These are phyloP conservation scores for Ochetophila trinervis DNA, from an alignment of 306 rosid species.

Conservation along the genomic window DNA sequence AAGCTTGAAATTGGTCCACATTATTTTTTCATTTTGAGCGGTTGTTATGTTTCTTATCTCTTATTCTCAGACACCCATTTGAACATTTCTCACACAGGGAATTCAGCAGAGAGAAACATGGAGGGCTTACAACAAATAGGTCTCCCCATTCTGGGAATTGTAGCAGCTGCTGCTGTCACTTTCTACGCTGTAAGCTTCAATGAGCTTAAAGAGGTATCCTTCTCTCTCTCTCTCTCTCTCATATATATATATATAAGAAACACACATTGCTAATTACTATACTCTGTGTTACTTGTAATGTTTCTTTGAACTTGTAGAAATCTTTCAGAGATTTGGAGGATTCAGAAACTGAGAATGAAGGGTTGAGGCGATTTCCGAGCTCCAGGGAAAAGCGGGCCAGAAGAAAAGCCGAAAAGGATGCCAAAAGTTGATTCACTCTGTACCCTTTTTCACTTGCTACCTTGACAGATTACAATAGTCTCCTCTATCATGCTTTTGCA, in stretches of 20 bases:
- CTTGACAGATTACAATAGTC: neutral
- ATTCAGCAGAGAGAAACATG: constrained; percentile 25
- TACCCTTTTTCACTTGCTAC: neutral
- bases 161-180: constrained; percentile 70
- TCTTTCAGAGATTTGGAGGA: constrained; percentile 52
- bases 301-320: constrained; percentile 37
- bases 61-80: no score
- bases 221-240: neutral
- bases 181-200: constrained; percentile 71
- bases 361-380: constrained; percentile 46
- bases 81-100: no score
- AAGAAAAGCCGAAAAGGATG: constrained; percentile 55
- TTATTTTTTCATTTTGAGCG: no score
- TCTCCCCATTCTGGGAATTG: constrained; percentile 58
- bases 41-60: no score
- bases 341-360: constrained; percentile 43
- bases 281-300: neutral
- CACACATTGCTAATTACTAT: neutral
- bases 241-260: no score
- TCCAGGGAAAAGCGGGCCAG: constrained; percentile 59
- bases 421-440: constrained; percentile 18
- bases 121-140: constrained; percentile 53
- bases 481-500: no score
- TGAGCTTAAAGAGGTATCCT: constrained; percentile 62
- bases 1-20: no score